Conservation (phyloP, 1,139 yeast species). For the Candida glucosophila region DNA sequence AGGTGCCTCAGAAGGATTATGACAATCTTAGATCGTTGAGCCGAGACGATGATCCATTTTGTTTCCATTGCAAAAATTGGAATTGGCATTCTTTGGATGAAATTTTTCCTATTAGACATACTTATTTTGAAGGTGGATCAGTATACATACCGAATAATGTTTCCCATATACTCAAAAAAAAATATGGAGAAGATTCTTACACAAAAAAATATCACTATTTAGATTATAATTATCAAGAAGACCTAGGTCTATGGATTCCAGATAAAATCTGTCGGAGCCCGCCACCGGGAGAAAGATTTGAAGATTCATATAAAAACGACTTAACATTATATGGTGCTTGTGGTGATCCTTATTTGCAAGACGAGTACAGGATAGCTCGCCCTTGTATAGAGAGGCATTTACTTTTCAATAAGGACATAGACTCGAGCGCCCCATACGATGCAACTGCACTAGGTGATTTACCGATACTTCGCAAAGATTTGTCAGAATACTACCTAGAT, state of each 20-base stretch:
- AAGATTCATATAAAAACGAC: conserved; percentile 9
- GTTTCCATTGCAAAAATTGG: conserved; percentile 36
- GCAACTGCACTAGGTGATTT: conserved; percentile 15
- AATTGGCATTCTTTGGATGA: conserved; percentile 44
- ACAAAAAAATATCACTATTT: conserved; percentile 19
- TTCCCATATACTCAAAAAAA: conserved; percentile 29
- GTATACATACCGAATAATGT: conserved; percentile 49
- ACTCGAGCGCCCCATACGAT: conserved; percentile 13
- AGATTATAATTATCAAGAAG: conserved; percentile 30
- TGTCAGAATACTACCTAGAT: conserved; percentile 34
- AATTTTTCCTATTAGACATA: conserved; percentile 44
- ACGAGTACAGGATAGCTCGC: conserved; percentile 23
- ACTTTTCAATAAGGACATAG: conserved; percentile 18
- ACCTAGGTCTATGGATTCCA: conserved; percentile 37
- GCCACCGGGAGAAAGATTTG: conserved; percentile 21
- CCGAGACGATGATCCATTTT: too few relatives aligned
- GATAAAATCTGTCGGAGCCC: conserved; percentile 18
- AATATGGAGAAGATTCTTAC: conserved; percentile 29
- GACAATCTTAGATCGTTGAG: conserved; percentile 8
- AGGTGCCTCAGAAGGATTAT: conserved; percentile 15
- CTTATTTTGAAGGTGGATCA: conserved; percentile 50
- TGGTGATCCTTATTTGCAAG: conserved; percentile 16
- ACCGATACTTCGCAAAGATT: conserved; percentile 27
- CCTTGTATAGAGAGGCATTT: conserved; percentile 18
- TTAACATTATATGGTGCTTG: conserved; percentile 25